These are phyloP conservation scores for Leptographium lundbergii DNA, from an alignment of 2,329 filamentous ascomycete genomes.

Conservation along the genomic window DNA sequence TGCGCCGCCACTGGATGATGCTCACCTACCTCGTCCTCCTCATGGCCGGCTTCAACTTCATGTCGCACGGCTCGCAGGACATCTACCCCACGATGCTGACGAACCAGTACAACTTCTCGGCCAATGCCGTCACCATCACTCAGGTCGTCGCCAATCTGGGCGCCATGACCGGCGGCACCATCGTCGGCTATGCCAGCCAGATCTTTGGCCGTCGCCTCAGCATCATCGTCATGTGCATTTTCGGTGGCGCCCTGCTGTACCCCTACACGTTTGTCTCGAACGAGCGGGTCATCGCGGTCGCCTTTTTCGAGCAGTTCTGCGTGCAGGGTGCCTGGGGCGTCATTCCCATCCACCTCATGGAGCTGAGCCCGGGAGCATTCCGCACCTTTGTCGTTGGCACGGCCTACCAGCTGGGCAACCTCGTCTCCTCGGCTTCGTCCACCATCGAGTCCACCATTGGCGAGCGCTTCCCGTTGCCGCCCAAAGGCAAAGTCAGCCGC, in stretches of 20 bases:
- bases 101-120: slow-evolving; percentile 13
- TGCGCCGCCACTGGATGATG: slow-evolving; percentile 69
- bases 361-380: slow-evolving; percentile 59
- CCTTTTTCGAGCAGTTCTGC: slow-evolving; percentile 59
- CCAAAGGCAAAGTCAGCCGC: slow-evolving; percentile 31
- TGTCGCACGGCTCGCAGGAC: slow-evolving; percentile 60
- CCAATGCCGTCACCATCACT: slow-evolving; percentile 19
- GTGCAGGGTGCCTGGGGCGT: slow-evolving; percentile 68
- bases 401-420: slow-evolving; percentile 65
- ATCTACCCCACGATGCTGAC: slow-evolving; percentile 65
- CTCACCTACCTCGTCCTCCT: slow-evolving; percentile 70
- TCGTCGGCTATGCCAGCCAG: slow-evolving; percentile 63
- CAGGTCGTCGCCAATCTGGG: slow-evolving; percentile 72
- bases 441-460: slow-evolving; percentile 69
- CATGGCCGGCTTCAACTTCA: slow-evolving; percentile 83
- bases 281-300: slow-evolving; percentile 47
- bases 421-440: slow-evolving; percentile 54
- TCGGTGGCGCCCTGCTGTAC: slow-evolving; percentile 51
- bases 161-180: slow-evolving; percentile 60
- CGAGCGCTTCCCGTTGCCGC: slow-evolving; percentile 58
- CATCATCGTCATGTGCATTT: slow-evolving; percentile 47
- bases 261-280: slow-evolving; percentile 57
- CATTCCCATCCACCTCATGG: slow-evolving; percentile 68
- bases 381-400: slow-evolving; percentile 65
- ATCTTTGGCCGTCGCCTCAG: slow-evolving; percentile 60